These are phyloP conservation scores for Rhinocladiella similis DNA, from an alignment of 2,329 filamentous ascomycete genomes.

Conservation along the genomic window DNA sequence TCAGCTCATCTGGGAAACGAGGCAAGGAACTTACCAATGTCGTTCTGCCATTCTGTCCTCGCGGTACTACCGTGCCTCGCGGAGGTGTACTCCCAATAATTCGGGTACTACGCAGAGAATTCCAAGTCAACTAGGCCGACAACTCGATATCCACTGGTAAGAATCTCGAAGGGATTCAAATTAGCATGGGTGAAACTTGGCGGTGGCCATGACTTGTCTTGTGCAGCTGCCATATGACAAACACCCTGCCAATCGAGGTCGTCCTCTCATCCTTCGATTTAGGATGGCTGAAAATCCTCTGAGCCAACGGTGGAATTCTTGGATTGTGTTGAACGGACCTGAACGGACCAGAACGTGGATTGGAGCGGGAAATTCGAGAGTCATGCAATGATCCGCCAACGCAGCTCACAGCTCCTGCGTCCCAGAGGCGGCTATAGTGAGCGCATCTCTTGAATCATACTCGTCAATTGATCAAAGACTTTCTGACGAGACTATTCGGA, in stretches of 20 bases:
- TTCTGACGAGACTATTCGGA: conserved; percentile 11
- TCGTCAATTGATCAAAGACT: conserved; percentile 18
- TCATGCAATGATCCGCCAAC: conserved; percentile 31
- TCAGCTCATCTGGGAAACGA: conserved; percentile 38
- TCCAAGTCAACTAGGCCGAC: conserved; percentile 52
- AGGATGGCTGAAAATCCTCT: conserved; percentile 29
- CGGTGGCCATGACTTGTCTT: conserved; percentile 38
- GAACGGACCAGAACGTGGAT: conserved; percentile 36
- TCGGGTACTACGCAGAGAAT: conserved; percentile 44
- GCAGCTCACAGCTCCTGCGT: conserved; percentile 18
- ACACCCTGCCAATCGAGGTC: conserved; percentile 32
- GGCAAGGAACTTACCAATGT: conserved; percentile 40
- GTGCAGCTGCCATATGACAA: conserved; percentile 37
- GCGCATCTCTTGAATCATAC: conserved; percentile 22
- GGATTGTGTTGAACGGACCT: conserved; percentile 37
- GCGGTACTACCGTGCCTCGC: conserved; percentile 37
- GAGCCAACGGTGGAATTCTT: conserved; percentile 37
- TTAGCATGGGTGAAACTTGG: conserved; percentile 40
- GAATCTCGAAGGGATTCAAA: conserved; percentile 34
- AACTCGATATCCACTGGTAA: conserved; percentile 40
- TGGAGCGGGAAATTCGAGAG: conserved; percentile 26
- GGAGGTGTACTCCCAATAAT: conserved; percentile 48
- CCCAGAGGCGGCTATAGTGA: conserved; percentile 10
- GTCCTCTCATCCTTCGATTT: conserved; percentile 14
- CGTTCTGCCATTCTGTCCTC: conserved; percentile 33